Conservation (phyloP, 2,329 filamentous ascomycete species). For the Hypoxylon sp. region DNA sequence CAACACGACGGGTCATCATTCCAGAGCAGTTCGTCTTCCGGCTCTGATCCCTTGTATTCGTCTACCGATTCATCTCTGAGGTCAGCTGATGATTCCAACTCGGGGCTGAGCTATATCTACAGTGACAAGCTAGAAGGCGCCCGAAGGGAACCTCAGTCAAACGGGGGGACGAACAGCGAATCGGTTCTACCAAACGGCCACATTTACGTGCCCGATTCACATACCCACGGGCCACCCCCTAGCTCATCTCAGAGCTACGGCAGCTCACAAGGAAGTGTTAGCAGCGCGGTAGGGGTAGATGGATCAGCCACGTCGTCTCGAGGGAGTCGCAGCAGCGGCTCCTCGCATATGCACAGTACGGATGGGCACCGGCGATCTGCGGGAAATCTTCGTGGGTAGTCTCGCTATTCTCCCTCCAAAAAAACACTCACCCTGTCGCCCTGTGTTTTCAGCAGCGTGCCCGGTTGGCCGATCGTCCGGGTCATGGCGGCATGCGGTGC, state of each 20-base stretch:
- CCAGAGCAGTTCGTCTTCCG: constrained; percentile 21
- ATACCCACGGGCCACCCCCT: constrained; percentile 36
- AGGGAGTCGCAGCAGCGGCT: constrained; percentile 39
- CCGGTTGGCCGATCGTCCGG: constrained; percentile 43
- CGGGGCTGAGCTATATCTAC: constrained; percentile 47
- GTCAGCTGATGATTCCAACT: constrained; percentile 39
- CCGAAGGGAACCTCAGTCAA: constrained; percentile 45
- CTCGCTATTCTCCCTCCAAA: neutral
- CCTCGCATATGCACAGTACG: constrained; percentile 43
- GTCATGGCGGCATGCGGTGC: constrained; percentile 44
- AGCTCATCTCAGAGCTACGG: constrained; percentile 41
- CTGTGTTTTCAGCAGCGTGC: constrained; percentile 31
- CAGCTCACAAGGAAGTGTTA: constrained; percentile 34
- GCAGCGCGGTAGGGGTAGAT: constrained; percentile 25
- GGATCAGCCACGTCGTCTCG: constrained; percentile 37
- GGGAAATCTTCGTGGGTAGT: constrained; percentile 48
- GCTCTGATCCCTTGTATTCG: constrained; percentile 41
- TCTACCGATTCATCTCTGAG: constrained; percentile 40
- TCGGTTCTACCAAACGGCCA: constrained; percentile 52
- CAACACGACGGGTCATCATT: constrained; percentile 40
- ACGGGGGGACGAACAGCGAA: constrained; percentile 38
- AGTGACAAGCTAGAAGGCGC: constrained; percentile 44
- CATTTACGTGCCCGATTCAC: constrained; percentile 50
- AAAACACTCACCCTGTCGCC: constrained; percentile 37
- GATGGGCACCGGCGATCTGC: constrained; percentile 50